Percentiles rank a stretch among this genome's conserved stretches.
Evolutionary conservation across 1,284 basidiomycete genomes (phyloP).

Genomic region (Melampsora abietis-canadensis): DNA sequence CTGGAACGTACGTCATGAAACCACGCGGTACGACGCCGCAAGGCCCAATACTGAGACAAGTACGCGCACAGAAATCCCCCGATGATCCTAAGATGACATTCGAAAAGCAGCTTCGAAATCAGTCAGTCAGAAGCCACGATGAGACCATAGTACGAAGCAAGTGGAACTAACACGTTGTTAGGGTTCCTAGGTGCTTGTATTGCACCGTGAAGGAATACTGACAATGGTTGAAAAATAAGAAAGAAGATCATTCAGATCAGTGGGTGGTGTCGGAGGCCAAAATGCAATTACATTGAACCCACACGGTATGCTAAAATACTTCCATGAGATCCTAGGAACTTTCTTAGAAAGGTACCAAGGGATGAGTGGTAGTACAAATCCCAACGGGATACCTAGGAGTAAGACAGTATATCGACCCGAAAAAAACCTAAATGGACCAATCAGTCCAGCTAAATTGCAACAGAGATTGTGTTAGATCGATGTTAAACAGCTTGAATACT

Average conservation of each 20-base stretch:
- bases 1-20: conserved; percentile 48
- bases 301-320: conserved; percentile 49
- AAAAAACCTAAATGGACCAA: conserved; percentile 35
- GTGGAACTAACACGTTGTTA: conserved; percentile 29
- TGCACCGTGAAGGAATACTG: conserved; percentile 31
- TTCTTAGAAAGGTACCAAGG: conserved; percentile 49
- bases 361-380: conserved; percentile 49
- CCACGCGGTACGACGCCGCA: conserved; percentile 48
- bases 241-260: too few species aligned
- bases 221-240: neutral
- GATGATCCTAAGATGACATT: conserved; percentile 4
- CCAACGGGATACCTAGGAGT: conserved; percentile 49
- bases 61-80: conserved; percentile 49
- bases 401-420: conserved; percentile 33
- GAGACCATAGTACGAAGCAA: too few species aligned
- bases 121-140: too few species aligned
- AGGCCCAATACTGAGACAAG: conserved; percentile 49
- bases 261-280: too few species aligned
- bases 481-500: too few species aligned
- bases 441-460: conserved; percentile 13
- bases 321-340: conserved; percentile 46
- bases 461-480: neutral
- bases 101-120: too few species aligned
- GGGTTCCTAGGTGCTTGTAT: conserved; percentile 33
- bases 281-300: neutral